These are phyloP conservation scores for Trichopus zeylanicus DNA, from an alignment of 116 monocot genomes.

Conservation along the genomic window DNA sequence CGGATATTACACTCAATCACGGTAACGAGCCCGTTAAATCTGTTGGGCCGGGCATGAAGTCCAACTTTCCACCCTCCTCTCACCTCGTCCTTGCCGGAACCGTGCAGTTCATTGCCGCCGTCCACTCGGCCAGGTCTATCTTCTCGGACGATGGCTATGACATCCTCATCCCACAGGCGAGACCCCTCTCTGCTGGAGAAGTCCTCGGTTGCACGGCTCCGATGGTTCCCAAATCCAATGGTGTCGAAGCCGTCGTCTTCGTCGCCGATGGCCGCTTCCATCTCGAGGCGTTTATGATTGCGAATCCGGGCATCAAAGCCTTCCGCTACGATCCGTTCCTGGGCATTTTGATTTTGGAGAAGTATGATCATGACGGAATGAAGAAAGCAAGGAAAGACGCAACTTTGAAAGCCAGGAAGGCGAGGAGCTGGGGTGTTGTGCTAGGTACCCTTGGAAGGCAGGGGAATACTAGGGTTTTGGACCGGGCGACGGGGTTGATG, in stretches of 20 bases:
- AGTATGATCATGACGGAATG: conserved; percentile 90
- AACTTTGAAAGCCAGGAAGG: conserved; percentile 47
- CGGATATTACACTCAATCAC: no score
- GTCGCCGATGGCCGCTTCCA: conserved; percentile 95
- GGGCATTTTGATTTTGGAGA: conserved; percentile 59
- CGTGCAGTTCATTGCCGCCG: conserved; percentile 79
- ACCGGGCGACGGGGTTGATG: conserved; percentile 61
- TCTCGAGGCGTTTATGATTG: conserved; percentile 98
- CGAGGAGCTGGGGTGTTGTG: conserved; percentile 78
- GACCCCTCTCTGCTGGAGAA: conserved; percentile 87
- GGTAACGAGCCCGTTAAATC: no score
- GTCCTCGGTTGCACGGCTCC: conserved; percentile 93
- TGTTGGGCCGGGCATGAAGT: no score
- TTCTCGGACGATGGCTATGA: conserved; percentile 42
- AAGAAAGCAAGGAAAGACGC: conserved; percentile 63
- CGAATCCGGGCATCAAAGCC: conserved; percentile 65
- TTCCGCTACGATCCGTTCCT: conserved; percentile 84
- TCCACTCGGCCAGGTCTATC: conserved; percentile 43
- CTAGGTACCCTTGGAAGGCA: conserved; percentile 94
- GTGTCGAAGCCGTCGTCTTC: conserved; percentile 52
- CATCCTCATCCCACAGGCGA: conserved; percentile 70
- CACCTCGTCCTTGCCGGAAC: conserved; percentile 75
- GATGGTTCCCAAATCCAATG: conserved; percentile 26
- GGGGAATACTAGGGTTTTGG: conserved; percentile 71
- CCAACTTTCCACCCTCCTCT: conserved; percentile 27